Evolutionary conservation across 2,329 filamentous ascomycete species (phyloP), one percentile per base, ranked within the genome.

Genomic region (Botrytis fragariae): DNA sequence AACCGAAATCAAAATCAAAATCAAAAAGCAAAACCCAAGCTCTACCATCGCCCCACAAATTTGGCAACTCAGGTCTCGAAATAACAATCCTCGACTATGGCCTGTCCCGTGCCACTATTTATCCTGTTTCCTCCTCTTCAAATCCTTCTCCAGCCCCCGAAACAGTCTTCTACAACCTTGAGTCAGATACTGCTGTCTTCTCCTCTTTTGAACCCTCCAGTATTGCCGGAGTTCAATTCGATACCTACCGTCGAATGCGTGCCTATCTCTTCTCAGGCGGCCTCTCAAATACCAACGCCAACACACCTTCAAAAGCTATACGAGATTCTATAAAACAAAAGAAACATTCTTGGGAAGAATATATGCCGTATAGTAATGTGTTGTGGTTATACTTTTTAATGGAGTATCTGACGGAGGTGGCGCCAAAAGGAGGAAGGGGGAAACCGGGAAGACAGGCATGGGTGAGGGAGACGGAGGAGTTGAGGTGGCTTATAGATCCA

Each of bases 11-110:
- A 7, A 42, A 48, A 22, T 32, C 68, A 0, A 74, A 69, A 25
- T 44, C 64, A 18, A 69, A 71, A 57, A 29, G 48, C 14, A 29
- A 51, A 67, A 48, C 44, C 29, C 32, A 20, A 29, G 32, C 8
- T 16, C 37, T 35, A 25, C 7, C 29, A 10, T 65, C 67, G 0
- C 42, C 44, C 37, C 81, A 83, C 4, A 82, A 83, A 68, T 89
- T 89, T 79, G 89, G 89, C 42, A 87, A 84, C 76, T 91, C 89
- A 0, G 89, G 88, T 1, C 82, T 91, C 7, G 87, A 90, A 72
- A 87, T 91, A 64, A 91, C 89, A 0, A 88, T 91, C 59, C 83
- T 91, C 8, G 89, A 91, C 80, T 91, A 91, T 75, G 89, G 89
- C 0, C 83, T 91, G 22, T 91, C 89, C 1, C 85, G 89, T 29